Base-by-base conservation (phyloP, 768 basidiomycete genomes). In the Rhizopogon sp. region DNA sequence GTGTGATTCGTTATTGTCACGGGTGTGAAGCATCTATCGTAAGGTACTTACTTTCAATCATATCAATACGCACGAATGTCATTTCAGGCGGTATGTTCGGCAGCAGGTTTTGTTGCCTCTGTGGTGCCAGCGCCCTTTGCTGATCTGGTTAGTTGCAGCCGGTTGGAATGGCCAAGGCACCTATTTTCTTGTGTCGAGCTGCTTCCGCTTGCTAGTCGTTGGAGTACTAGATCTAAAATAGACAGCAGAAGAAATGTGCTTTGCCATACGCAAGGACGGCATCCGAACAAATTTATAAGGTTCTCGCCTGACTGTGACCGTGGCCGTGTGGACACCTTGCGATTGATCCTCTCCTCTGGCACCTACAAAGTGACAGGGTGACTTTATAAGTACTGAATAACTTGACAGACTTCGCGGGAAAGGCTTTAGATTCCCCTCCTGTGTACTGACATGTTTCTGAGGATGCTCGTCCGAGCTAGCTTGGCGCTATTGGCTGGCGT, bases 381-480 rank as follows among this genome's bases (percentile, higher is more conserved):
- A 25, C 4, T 25, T 6, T 20, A 33, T 33, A 46, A 46, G 31
- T 47, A 25, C 25, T 25, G 25, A 25, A 25, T 25, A 3, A 20
- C 46, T 7, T 20, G 17, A 17, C 17, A 8, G 29, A 11, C 25
- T 25, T 25, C 16, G 16, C 13, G 17, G 13, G 35, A 37, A n/a
- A 22, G 28, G 6, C 43, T n/a, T 50, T n/a, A 10, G 16, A 25
- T 17, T 28, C 10, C 52, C 13, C 29, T 25, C 22, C 20, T 17
- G 11, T 10, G 17, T 13, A 13, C 46, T 22, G 20, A 14, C 8
- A 68, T 68, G 68, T 57, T 10, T 14, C 39, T 61, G 16, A 56
- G 5, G 7, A 22, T 44, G 0, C 14, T 53, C 25, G 31, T 58
- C n/a, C 20, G 46, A 17, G 35, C 41, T 1, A 10, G 51, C 14